These are phyloP conservation scores for Byssoonygena ceratinophila DNA, from an alignment of 2,329 filamentous ascomycete species.

Conservation along the genomic window DNA sequence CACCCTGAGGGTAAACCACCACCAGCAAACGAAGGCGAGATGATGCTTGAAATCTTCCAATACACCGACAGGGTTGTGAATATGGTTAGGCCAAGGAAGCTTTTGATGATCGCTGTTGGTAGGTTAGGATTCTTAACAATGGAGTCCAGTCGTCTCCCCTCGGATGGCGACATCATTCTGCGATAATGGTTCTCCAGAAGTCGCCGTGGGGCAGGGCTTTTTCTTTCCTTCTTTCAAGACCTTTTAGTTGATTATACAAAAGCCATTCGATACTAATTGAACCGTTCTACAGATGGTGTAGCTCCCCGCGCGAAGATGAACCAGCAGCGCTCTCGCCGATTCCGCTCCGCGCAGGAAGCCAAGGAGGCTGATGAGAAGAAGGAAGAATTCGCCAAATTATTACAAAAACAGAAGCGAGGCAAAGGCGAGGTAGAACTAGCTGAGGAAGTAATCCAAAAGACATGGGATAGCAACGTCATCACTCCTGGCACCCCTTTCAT, in stretches of 20 bases:
- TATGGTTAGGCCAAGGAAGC: constrained; percentile 92
- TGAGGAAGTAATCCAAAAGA: constrained; percentile 62
- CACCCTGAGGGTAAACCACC: constrained; percentile 90
- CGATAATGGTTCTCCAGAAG: constrained; percentile 20
- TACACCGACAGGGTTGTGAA: constrained; percentile 99
- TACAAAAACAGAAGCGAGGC: constrained; percentile 66
- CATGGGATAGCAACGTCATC: constrained; percentile 81
- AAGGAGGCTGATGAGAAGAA: constrained; percentile 90
- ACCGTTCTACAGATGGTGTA: constrained; percentile 61
- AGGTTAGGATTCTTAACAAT: constrained; percentile 17
- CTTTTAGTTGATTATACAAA: neutral
- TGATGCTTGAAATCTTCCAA: constrained; percentile 97
- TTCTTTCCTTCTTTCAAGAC: neutral
- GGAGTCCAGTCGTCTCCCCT: constrained; percentile 17
- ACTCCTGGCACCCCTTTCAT: constrained; percentile 98
- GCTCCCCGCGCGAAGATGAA: constrained; percentile 99
- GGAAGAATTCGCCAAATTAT: constrained; percentile 71
- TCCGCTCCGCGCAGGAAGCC: constrained; percentile 87
- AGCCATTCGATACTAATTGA: constrained; percentile 21
- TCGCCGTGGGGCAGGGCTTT: constrained; percentile 24
- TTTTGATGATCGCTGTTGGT: constrained; percentile 96
- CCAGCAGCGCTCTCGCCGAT: constrained; percentile 90
- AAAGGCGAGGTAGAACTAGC: constrained; percentile 51
- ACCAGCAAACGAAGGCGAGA: constrained; percentile 90
- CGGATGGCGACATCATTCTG: constrained; percentile 24